phyloP scores from a whole-genome alignment of 139 green algal genomes.

The Bryopsis sp. region DNA sequence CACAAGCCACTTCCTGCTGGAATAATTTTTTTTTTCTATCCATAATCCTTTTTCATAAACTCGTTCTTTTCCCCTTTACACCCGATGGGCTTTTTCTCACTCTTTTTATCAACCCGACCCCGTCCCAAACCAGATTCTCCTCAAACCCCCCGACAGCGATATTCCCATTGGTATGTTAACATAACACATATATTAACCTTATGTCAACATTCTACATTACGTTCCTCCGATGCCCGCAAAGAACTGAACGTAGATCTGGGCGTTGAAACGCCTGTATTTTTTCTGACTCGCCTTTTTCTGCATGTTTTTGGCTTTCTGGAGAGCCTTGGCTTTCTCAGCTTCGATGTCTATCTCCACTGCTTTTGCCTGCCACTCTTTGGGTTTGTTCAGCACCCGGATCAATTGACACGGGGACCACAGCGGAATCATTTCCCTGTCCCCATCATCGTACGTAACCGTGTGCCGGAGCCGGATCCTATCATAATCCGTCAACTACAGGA shows the following conservation, averaged over 20 bases:
- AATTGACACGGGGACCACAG: conserved; percentile 50
- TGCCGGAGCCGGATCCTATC: conserved; percentile 54
- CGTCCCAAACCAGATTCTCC: no score
- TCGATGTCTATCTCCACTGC: conserved; percentile 14
- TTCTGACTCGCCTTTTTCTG: conserved; percentile 16
- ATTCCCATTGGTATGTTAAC: no score
- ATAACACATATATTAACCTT: no score
- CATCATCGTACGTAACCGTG: conserved; percentile 69
- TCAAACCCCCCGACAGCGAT: no score
- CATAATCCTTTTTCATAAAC: neutral
- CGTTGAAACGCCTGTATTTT: no score
- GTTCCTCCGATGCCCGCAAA: no score
- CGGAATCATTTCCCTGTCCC: conserved; percentile 59
- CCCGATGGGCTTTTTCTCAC: no score
- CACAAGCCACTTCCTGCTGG: neutral
- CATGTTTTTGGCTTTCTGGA: neutral
- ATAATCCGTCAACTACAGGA: conserved; percentile 36
- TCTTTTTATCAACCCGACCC: no score
- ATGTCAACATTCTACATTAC: no score
- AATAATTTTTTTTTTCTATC: neutral
- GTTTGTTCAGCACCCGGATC: conserved; percentile 26
- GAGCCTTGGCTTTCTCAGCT: no score
- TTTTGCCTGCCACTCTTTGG: conserved; percentile 22
- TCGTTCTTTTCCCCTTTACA: no score
- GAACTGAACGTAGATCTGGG: no score